Evolutionary conservation across 331 rosid species (phyloP).

Genomic region (Malus hybrid): DNA sequence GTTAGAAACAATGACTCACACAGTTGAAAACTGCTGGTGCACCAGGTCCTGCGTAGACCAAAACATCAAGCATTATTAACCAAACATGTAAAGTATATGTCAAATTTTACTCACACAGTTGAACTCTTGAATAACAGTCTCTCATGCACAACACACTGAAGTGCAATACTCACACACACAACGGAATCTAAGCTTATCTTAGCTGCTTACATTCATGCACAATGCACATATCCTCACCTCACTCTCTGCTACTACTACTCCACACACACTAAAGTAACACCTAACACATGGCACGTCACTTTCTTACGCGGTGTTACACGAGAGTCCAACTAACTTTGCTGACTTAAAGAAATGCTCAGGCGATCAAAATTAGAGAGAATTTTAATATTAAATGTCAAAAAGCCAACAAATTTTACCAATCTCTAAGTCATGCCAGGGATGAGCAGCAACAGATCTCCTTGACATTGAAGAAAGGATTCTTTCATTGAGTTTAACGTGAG

Average conservation of each 20-base stretch:
- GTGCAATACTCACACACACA: background rate
- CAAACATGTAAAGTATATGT: background rate
- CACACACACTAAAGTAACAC: background rate
- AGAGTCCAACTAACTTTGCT: background rate
- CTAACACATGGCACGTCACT: background rate
- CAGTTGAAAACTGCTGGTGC: constrained; percentile 90
- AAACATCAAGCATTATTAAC: constrained; percentile 19
- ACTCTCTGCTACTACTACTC: background rate
- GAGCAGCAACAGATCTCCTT: constrained; percentile 87
- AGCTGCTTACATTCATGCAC: background rate
- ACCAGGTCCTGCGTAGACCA: constrained; percentile 73
- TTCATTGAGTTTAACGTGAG: constrained; percentile 58
- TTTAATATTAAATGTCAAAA: background rate
- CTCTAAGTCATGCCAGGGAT: constrained; percentile 98
- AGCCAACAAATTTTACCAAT: constrained; percentile 42
- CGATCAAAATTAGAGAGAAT: background rate
- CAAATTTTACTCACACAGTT: background rate
- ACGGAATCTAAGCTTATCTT: background rate
- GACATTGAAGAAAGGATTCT: constrained; percentile 85
- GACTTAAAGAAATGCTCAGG: background rate
- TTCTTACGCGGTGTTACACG: background rate
- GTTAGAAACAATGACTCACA: constrained; percentile 40
- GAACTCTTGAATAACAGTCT: background rate
- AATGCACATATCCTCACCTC: background rate
- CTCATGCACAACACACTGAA: background rate